These are phyloP conservation scores for Ganoderma leucocontextum DNA, from an alignment of 1,284 basidiomycete species.

Conservation along the genomic window DNA sequence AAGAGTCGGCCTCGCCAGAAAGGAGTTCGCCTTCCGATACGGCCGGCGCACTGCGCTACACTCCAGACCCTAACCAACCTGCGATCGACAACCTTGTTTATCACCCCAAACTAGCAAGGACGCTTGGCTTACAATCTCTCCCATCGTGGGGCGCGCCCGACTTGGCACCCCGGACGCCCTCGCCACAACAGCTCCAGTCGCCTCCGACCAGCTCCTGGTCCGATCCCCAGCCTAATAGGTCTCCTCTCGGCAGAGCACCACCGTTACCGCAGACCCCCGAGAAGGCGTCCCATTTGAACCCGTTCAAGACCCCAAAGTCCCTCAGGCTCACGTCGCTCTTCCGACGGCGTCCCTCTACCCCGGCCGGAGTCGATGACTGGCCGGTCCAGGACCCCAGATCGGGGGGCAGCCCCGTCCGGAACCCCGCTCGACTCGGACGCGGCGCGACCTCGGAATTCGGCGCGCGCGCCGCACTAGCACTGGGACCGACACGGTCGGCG, in stretches of 20 bases:
- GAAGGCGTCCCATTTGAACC: conserved; percentile 17
- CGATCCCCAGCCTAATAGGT: not conserved
- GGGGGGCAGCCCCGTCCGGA: conserved; percentile 9
- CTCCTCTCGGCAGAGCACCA: not conserved
- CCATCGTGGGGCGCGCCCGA: conserved; percentile 1
- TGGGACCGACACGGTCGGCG: not conserved
- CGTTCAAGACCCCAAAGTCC: conserved; percentile 21
- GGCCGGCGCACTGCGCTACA: not conserved
- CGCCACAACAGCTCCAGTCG: conserved; percentile 3
- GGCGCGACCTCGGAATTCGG: conserved; percentile 8
- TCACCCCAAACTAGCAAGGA: conserved; percentile 30
- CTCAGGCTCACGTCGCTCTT: conserved; percentile 25
- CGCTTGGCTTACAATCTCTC: conserved; percentile 22
- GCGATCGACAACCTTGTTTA: conserved; percentile 23
- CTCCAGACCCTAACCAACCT: conserved; percentile 2
- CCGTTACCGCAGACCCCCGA: conserved; percentile 13
- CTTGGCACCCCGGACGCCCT: not conserved
- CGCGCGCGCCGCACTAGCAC: not conserved
- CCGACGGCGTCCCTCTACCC: conserved; percentile 18
- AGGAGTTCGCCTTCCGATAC: not conserved
- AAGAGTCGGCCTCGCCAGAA: no score
- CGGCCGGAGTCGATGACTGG: conserved; percentile 16
- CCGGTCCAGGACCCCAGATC: conserved; percentile 12
- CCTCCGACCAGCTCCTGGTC: conserved; percentile 11
- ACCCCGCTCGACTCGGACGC: conserved; percentile 7